Conservation (phyloP, 2,329 filamentous ascomycete species). For the Shiraia bambusicola region DNA sequence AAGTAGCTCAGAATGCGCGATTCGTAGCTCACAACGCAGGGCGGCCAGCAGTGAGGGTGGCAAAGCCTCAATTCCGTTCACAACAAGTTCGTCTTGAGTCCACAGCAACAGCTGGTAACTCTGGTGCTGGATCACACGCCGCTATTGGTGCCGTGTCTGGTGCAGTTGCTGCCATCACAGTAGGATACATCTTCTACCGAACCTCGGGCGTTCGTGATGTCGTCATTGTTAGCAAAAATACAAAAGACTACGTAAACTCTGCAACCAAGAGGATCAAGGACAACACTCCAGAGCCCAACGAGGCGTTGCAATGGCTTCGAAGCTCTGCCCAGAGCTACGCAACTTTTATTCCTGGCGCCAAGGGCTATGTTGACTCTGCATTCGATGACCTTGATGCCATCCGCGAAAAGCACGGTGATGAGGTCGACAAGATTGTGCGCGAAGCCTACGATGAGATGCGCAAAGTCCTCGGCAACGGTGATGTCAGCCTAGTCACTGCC, state of each 20-base stretch:
- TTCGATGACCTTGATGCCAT: constrained; percentile 73
- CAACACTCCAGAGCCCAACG: constrained; percentile 64
- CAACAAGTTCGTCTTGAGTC: constrained; percentile 39
- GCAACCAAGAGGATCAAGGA: constrained; percentile 63
- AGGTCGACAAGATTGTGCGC: constrained; percentile 68
- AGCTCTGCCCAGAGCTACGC: constrained; percentile 69
- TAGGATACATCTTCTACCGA: constrained; percentile 56
- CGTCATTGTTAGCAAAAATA: constrained; percentile 55
- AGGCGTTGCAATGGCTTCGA: constrained; percentile 67
- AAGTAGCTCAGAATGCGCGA: constrained; percentile 35
- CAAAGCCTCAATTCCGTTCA: constrained; percentile 30
- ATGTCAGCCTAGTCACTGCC: constrained; percentile 63
- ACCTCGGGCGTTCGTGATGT: constrained; percentile 54
- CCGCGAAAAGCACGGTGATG: constrained; percentile 65
- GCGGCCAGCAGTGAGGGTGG: constrained; percentile 26
- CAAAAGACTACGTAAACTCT: constrained; percentile 61
- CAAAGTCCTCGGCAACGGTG: constrained; percentile 60
- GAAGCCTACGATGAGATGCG: constrained; percentile 70
- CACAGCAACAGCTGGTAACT: constrained; percentile 24
- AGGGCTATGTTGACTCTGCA: constrained; percentile 65
- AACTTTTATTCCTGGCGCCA: constrained; percentile 69
- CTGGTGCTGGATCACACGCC: constrained; percentile 40
- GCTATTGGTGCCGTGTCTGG: constrained; percentile 54
- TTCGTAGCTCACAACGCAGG: constrained; percentile 33
- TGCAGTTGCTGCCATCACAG: constrained; percentile 49